These are phyloP conservation scores for Aspergillus avenaceus DNA, from an alignment of 495 filamentous ascomycete species.

Conservation along the genomic window DNA sequence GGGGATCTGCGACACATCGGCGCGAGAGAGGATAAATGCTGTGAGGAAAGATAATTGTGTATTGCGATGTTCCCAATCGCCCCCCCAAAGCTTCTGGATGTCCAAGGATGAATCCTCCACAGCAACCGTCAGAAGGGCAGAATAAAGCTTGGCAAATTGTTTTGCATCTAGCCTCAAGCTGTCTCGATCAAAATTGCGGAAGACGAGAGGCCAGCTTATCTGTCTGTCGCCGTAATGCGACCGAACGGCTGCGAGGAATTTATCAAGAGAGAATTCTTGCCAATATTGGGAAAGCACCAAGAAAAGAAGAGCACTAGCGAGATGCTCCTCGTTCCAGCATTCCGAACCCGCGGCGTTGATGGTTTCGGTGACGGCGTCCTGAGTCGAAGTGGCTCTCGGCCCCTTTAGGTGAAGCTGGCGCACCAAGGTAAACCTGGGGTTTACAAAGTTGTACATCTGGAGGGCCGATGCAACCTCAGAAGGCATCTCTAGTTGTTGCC, in stretches of 20 bases:
- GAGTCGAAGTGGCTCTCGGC: constrained; percentile 50
- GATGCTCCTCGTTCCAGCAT: constrained; percentile 73
- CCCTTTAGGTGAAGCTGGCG: constrained; percentile 75
- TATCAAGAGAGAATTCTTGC: constrained; percentile 64
- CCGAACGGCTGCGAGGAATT: constrained; percentile 63
- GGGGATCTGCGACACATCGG: constrained; percentile 80
- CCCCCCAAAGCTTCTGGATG: constrained; percentile 86
- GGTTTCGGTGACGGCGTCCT: constrained; percentile 55
- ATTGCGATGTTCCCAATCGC: constrained; percentile 77
- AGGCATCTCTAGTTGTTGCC: constrained; percentile 56
- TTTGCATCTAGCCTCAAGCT: constrained; percentile 66
- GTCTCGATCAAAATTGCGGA: constrained; percentile 79
- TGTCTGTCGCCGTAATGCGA: constrained; percentile 51
- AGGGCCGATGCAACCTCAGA: constrained; percentile 69
- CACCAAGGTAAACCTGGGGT: constrained; percentile 62
- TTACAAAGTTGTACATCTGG: constrained; percentile 67
- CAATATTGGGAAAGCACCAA: constrained; percentile 67
- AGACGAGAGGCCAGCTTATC: constrained; percentile 78
- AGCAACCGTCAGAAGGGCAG: constrained; percentile 67
- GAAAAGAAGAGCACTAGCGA: constrained; percentile 77
- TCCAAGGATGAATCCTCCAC: constrained; percentile 59
- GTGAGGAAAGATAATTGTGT: constrained; percentile 88
- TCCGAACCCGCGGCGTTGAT: constrained; percentile 62
- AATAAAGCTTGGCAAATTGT: constrained; percentile 78
- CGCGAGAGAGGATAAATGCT: constrained; percentile 70